Evolutionary conservation across 345 rosid genomes (phyloP).

Genomic region (Populus euphratica): DNA sequence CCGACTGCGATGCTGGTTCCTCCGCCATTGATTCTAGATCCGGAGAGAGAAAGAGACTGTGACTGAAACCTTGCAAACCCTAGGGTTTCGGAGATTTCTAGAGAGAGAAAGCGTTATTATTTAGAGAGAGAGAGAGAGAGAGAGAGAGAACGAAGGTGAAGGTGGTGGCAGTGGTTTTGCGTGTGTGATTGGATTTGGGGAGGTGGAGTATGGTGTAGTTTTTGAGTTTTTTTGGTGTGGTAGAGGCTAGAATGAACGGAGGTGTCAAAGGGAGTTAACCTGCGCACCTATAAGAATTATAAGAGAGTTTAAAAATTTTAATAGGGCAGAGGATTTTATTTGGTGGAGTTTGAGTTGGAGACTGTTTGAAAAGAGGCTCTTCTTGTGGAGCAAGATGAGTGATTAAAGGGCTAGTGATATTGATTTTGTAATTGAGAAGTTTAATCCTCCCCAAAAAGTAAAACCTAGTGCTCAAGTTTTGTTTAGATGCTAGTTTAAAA

Average conservation of each 20-base stretch:
- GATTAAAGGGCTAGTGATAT: too few species aligned
- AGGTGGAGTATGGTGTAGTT: background rate
- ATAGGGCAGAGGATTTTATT: too few species aligned
- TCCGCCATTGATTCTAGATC: constrained; percentile 26
- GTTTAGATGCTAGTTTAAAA: too few species aligned
- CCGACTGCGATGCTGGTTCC: constrained; percentile 22
- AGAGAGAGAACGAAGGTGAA: background rate
- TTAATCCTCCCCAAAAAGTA: too few species aligned
- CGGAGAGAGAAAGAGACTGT: background rate
- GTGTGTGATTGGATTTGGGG: background rate
- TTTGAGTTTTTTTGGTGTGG: background rate
- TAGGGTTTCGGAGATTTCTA: background rate
- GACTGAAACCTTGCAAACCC: background rate
- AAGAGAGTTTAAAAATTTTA: background rate
- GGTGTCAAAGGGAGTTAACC: background rate
- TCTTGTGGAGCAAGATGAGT: too few species aligned
- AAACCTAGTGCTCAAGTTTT: too few species aligned
- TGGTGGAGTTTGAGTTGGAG: too few species aligned
- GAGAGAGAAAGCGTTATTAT: background rate
- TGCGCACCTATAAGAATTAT: background rate
- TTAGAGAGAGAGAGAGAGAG: background rate
- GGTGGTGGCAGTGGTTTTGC: background rate
- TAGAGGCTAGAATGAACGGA: background rate
- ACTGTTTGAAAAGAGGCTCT: too few species aligned
- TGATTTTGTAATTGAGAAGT: too few species aligned